Base-by-base conservation (phyloP, 106 monocot species). In the Narthecium ossifragum region DNA sequence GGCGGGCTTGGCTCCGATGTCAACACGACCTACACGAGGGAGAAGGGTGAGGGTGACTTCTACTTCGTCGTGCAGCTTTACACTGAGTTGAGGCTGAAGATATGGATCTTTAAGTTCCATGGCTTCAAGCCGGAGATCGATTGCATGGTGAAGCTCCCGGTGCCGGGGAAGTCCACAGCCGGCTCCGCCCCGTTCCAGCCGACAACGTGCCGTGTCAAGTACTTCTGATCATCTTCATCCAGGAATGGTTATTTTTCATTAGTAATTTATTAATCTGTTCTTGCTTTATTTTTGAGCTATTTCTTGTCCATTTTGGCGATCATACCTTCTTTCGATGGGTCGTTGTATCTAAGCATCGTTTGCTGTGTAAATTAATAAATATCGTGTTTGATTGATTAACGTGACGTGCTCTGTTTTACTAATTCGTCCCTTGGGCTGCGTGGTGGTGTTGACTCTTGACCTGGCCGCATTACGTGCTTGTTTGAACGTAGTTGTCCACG, bases 21-120 rank as follows among this genome's bases (percentile, higher is more conserved):
- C 12, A 22, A 21, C 10, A 38, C 2, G 8, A 58, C 58, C 6
- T 58, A 38, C 21, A 34, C 9, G 11, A 34, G 58, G 13, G 58
- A 58, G 58, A 58, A 58, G 38, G 58, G 58, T 0, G 58, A 58
- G 36, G 58, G 58, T 15, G 24, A 37, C 37, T 58, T 39, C 37
- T 39, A 37, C 24, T 12, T 58, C 36, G 58, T 38, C 37, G 58
- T 58, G 2, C 23, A 58, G 20, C 10, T 58, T 8, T 15, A 38
- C 7, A 58, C 2, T 1, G 39, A 38, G 20, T 6, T 58, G 24
- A 58, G 58, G 22, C 22, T 58, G 18, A 58, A 58, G 37, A 23
- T 58, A 4, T 58, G 58, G 58, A 58, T 8, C 23, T 58, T 58
- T 13, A 58, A 58, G 37, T 23, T 58, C 13, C 38, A 24, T 13